A percentile compares a stretch with the other conserved stretches of the same genome.
phyloP scores from a whole-genome alignment of 345 rosid genomes.

The Citrus australasica region DNA sequence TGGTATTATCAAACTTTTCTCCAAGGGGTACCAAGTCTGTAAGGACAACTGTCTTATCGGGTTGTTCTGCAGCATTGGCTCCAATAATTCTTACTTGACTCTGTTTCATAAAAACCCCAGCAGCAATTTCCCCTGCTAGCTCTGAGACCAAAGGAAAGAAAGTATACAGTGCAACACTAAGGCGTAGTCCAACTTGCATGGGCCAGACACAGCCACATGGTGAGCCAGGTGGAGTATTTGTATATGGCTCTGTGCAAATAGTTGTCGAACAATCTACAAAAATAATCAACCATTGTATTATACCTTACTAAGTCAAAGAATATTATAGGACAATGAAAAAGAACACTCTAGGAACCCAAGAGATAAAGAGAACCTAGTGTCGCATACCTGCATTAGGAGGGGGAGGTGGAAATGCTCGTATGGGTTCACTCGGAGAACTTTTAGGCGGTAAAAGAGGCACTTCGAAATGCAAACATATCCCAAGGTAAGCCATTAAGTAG shows the following conservation, averaged over 20 bases:
- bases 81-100: conserved; percentile 96
- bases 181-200: conserved; percentile 80
- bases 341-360: background rate
- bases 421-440: conserved; percentile 45
- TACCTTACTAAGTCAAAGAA: conserved; percentile 1
- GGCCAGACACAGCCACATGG: conserved; percentile 96
- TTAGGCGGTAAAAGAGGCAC: conserved; percentile 37
- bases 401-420: conserved; percentile 80
- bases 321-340: conserved; percentile 2
- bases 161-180: conserved; percentile 76
- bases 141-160: conserved; percentile 96
- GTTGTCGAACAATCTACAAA: conserved; percentile 74
- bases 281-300: conserved; percentile 19
- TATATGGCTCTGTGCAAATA: conserved; percentile 70
- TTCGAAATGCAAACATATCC: conserved; percentile 37
- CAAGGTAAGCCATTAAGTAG: conserved; percentile 25
- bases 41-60: conserved; percentile 78
- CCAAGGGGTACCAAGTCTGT: conserved; percentile 90
- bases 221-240: conserved; percentile 93
- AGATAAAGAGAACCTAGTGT: conserved; percentile 3
- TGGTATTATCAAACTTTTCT: conserved; percentile 65
- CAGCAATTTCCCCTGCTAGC: conserved; percentile 72
- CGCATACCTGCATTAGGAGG: conserved; percentile 89
- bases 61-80: conserved; percentile 86
- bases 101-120: conserved; percentile 90